Evolutionary conservation across 2,329 filamentous ascomycete species (phyloP).

Genomic region (Aspergillus latus): DNA sequence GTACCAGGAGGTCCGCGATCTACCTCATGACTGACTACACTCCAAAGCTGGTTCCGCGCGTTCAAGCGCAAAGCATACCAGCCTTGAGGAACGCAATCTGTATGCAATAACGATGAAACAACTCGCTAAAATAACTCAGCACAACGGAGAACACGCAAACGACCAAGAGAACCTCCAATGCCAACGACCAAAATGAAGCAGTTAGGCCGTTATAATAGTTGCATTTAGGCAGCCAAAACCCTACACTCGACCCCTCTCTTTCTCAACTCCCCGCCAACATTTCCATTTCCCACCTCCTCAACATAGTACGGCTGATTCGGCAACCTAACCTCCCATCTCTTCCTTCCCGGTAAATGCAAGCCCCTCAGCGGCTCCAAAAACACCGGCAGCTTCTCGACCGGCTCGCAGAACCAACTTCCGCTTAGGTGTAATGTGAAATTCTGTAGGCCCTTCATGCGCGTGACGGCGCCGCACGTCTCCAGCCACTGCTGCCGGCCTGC

Average conservation of each 20-base stretch:
- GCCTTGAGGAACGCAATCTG: too few species aligned
- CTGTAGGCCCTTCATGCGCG: conserved; percentile 26
- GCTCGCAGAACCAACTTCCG: conserved; percentile 40
- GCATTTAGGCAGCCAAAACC: conserved; percentile 22
- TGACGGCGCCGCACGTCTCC: conserved; percentile 35
- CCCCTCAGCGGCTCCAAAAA: conserved; percentile 38
- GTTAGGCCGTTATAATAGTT: too few species aligned
- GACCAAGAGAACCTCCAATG: too few species aligned
- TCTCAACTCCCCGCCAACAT: conserved; percentile 31
- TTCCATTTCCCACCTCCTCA: conserved; percentile 28
- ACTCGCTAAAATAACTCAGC: too few species aligned
- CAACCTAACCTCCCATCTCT: conserved; percentile 33
- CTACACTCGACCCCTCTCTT: conserved; percentile 36
- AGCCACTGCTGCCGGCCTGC: conserved; percentile 39
- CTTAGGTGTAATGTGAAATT: conserved; percentile 34
- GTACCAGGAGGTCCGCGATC: too few species aligned
- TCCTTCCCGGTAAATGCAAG: conserved; percentile 21
- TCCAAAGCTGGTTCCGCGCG: too few species aligned
- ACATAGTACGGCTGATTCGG: conserved; percentile 37
- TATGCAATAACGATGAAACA: too few species aligned
- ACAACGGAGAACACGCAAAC: too few species aligned
- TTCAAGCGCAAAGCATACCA: too few species aligned
- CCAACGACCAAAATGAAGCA: too few species aligned
- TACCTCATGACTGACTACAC: too few species aligned
- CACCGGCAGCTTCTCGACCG: conserved; percentile 35